Percentiles rank a stretch among this genome's conserved stretches.
Evolutionary conservation across 768 basidiomycete species (phyloP).

Genomic region (Mycena pura): DNA sequence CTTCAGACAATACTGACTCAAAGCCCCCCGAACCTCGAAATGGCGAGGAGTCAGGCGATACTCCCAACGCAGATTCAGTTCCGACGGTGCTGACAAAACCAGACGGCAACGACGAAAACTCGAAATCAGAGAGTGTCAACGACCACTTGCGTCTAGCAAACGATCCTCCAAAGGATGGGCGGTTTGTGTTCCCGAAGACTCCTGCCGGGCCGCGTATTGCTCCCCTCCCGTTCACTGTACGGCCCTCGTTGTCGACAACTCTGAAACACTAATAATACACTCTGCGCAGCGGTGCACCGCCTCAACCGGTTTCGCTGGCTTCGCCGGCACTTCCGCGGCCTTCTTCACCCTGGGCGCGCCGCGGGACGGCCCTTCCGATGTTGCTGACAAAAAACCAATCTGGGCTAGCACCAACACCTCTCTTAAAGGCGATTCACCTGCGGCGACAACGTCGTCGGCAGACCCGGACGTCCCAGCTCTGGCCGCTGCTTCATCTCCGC

Average conservation of each 20-base stretch:
- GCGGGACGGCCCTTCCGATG: neutral
- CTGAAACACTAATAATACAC: neutral
- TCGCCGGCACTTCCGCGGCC: slow-evolving; percentile 42
- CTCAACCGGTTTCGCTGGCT: slow-evolving; percentile 33
- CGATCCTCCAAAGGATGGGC: too few relatives aligned
- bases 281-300: slow-evolving; percentile 5
- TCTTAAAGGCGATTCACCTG: slow-evolving; percentile 14
- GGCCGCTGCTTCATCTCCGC: slow-evolving; percentile 32
- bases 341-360: slow-evolving; percentile 32
- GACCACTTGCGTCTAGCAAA: too few relatives aligned
- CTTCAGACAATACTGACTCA: neutral
- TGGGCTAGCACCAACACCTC: slow-evolving; percentile 28
- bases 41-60: neutral
- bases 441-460: slow-evolving; percentile 1
- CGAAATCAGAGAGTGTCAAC: neutral
- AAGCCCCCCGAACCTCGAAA: neutral
- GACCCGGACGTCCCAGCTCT: slow-evolving; percentile 27
- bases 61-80: neutral
- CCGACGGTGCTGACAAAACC: neutral
- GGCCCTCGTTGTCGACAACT: neutral
- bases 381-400: slow-evolving; percentile 28
- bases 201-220: slow-evolving; percentile 14
- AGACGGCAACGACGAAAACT: neutral
- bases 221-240: slow-evolving; percentile 15
- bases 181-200: slow-evolving; percentile 16